Conservation (phyloP, 495 filamentous ascomycete species). For the Aspergillus olivimuriae region DNA sequence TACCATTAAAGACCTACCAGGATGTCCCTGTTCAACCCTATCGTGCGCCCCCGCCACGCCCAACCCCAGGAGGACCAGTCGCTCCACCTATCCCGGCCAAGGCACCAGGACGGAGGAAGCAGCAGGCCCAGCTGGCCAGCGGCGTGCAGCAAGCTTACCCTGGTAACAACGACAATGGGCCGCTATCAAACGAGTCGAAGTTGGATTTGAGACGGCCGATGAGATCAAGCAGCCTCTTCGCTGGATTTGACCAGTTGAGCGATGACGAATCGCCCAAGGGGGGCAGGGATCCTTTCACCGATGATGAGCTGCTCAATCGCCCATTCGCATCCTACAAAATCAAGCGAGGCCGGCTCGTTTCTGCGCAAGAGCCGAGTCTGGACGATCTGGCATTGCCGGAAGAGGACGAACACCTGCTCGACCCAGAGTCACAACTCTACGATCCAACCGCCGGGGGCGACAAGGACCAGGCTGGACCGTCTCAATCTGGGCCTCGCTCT, state of each 20-base stretch:
- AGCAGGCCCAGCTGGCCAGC: slow-evolving; percentile 26
- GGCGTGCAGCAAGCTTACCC: slow-evolving; percentile 61
- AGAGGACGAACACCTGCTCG: slow-evolving; percentile 34
- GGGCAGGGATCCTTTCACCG: slow-evolving; percentile 43
- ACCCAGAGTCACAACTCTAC: slow-evolving; percentile 23
- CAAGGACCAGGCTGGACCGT: slow-evolving; percentile 8
- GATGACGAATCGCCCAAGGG: slow-evolving; percentile 37
- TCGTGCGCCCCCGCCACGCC: slow-evolving; percentile 30
- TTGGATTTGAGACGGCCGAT: slow-evolving; percentile 61
- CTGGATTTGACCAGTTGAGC: slow-evolving; percentile 64
- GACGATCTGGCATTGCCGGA: slow-evolving; percentile 35
- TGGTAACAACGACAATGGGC: slow-evolving; percentile 78
- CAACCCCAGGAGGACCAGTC: slow-evolving; percentile 27
- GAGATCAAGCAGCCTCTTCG: slow-evolving; percentile 77
- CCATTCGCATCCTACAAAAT: slow-evolving; percentile 41
- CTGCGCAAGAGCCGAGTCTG: slow-evolving; percentile 26
- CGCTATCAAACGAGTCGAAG: slow-evolving; percentile 51
- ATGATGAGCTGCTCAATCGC: slow-evolving; percentile 39
- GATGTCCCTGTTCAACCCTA: slow-evolving; percentile 27
- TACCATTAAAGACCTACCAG: slow-evolving; percentile 21
- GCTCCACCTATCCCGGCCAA: slow-evolving; percentile 14
- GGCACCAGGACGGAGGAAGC: slow-evolving; percentile 11
- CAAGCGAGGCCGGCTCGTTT: slow-evolving; percentile 37
- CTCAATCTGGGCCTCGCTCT: slow-evolving; percentile 17
- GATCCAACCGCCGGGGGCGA: slow-evolving; percentile 7